Percentiles rank a stretch among this genome's conserved stretches.
Evolutionary conservation across 1,284 basidiomycete species (phyloP).

Genomic region (Ceratobasidium sp.): DNA sequence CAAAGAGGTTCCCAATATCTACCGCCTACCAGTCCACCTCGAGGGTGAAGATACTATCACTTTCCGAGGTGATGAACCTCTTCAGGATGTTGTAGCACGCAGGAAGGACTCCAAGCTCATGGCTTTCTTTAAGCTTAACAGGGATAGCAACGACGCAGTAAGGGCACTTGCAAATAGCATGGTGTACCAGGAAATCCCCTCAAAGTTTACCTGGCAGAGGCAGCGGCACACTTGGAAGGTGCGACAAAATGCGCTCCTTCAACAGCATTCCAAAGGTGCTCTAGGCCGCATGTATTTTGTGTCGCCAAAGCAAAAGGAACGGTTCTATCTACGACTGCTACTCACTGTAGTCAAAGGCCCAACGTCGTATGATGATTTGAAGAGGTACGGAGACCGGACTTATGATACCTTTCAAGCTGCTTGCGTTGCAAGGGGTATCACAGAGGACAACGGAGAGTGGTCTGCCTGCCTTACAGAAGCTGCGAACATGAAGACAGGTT

Average conservation of each 20-base stretch:
- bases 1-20: slow-evolving; percentile 57
- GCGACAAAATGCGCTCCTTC: slow-evolving; percentile 44
- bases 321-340: slow-evolving; percentile 60
- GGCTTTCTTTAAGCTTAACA: slow-evolving; percentile 63
- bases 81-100: slow-evolving; percentile 53
- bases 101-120: slow-evolving; percentile 56
- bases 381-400: no score
- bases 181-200: slow-evolving; percentile 63
- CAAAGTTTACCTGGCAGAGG: slow-evolving; percentile 52
- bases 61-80: slow-evolving; percentile 56
- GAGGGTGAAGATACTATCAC: slow-evolving; percentile 55
- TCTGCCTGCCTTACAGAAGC: slow-evolving; percentile 61
- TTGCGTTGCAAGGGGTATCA: slow-evolving; percentile 60
- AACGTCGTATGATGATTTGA: no score
- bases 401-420: slow-evolving; percentile 57
- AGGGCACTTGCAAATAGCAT: slow-evolving; percentile 54
- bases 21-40: slow-evolving; percentile 61
- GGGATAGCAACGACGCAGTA: slow-evolving; percentile 49
- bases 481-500: slow-evolving; percentile 59
- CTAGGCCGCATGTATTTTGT: slow-evolving; percentile 61
- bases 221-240: slow-evolving; percentile 53
- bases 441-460: no score
- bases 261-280: slow-evolving; percentile 44
- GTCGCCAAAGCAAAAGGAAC: slow-evolving; percentile 56
- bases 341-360: slow-evolving; percentile 59